Base-by-base conservation (phyloP, 2,329 filamentous ascomycete genomes). In the Rhynchosporium graminicola region DNA sequence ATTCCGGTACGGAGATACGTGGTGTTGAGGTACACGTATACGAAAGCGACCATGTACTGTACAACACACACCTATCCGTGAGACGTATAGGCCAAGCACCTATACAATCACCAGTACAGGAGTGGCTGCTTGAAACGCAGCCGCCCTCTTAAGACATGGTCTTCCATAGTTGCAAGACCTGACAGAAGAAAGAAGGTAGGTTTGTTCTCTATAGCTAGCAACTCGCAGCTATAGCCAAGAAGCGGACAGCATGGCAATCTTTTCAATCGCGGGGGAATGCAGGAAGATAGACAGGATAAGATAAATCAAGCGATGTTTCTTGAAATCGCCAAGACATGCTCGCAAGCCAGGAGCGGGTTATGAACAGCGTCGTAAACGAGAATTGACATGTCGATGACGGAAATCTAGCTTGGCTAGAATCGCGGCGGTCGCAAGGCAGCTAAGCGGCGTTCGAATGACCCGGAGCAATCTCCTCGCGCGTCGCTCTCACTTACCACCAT, bases 221-320 rank as follows among this genome's bases (percentile, higher is more conserved):
- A 2, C n/a, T 46, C n/a, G 33, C 4, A 46, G 8, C 43, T 46
- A 46, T 46, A 46, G 1, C n/a, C 13, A n/a, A 28, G 7, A 8
- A 2, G 2, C 43, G 20, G 20, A 2, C n/a, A 46, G 43, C 10
- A 46, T n/a, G n/a, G n/a, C 43, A 46, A 5, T 15, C 43, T 46
- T 26, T 46, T 7, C 8, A 46, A 46, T 20, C 15, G n/a, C n/a
- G 43, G 43, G n/a, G n/a, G 26, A 36, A 10, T 20, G 43, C 43
- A 46, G 43, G n/a, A n/a, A 20, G n/a, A 6, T n/a, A 46, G 43
- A 20, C 48, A 61, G 55, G n/a, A 47, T 56, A 56, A 55, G 38
- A n/a, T 50, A 55, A 40, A 9, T 7, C 59, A 61, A 40, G 10
- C 13, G 40, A 55, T 40, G 9, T n/a, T 31, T 55, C 36, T 31